Conservation (phyloP, 164 flowering plant species). For the Magnolia officinalis region DNA sequence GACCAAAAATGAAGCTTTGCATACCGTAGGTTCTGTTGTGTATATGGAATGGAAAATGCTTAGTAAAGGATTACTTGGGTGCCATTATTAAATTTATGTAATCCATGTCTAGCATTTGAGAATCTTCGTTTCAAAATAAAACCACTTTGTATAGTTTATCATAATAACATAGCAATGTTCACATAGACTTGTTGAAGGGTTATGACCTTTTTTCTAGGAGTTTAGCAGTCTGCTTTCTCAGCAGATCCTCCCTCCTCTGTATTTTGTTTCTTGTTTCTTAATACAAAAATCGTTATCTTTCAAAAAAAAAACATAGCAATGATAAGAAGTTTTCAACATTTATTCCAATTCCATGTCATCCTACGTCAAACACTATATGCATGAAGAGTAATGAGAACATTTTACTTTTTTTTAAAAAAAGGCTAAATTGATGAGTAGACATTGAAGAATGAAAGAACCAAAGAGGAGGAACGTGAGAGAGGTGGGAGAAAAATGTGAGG, state of each 20-base stretch:
- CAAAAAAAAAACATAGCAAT: neutral
- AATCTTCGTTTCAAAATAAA: constrained; percentile 1
- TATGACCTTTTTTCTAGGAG: too few relatives aligned
- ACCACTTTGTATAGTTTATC: neutral
- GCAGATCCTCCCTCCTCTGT: too few relatives aligned
- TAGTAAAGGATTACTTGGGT: neutral
- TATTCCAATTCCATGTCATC: neutral
- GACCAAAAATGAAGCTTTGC: neutral
- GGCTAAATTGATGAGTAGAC: neutral
- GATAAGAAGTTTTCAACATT: neutral
- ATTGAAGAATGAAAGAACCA: too few relatives aligned
- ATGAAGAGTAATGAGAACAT: neutral
- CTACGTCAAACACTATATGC: neutral
- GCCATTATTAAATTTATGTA: neutral
- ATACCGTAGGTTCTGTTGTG: neutral
- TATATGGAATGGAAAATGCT: neutral
- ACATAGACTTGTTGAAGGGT: too few relatives aligned
- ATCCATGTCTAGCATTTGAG: neutral
- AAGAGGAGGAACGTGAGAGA: too few relatives aligned
- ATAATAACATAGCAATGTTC: neutral
- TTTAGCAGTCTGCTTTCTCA: too few relatives aligned
- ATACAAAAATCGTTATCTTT: too few relatives aligned
- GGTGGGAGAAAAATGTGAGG: too few relatives aligned
- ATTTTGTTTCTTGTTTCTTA: too few relatives aligned
- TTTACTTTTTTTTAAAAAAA: neutral